Evolutionary conservation across 805 yeast genomes (phyloP).

Genomic region (Wickerhamomyces silvicola): DNA sequence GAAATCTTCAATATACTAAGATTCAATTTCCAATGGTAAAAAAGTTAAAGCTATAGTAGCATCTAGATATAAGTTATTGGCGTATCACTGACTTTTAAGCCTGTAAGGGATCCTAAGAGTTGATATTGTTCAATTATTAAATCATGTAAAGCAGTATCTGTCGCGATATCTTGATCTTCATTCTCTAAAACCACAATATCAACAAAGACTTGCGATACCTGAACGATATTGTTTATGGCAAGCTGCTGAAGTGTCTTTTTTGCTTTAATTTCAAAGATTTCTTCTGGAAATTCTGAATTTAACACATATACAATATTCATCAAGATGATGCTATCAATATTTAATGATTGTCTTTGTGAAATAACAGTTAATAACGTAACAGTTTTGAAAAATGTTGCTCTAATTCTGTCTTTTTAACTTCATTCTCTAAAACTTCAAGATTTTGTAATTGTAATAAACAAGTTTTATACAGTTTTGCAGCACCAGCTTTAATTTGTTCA

Average conservation of each 20-base stretch:
- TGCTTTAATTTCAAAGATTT: background rate
- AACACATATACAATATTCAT: conserved; percentile 13
- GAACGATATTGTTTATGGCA: conserved; percentile 10
- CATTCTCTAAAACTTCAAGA: conserved; percentile 38
- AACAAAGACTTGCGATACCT: conserved; percentile 7
- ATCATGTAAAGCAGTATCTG: conserved; percentile 12
- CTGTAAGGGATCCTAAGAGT: conserved; percentile 22
- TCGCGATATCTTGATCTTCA: conserved; percentile 12
- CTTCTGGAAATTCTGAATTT: conserved; percentile 19
- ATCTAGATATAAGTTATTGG: no score
- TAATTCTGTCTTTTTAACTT: conserved; percentile 26
- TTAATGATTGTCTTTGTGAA: conserved; percentile 1
- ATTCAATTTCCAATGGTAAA: conserved; percentile 29
- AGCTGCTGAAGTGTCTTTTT: conserved; percentile 1
- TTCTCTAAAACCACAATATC: conserved; percentile 11
- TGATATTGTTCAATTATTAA: conserved; percentile 29
- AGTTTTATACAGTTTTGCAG: conserved; percentile 45
- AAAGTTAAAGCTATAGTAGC: conserved; percentile 12
- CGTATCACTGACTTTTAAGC: no score
- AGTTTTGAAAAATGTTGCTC: conserved; percentile 20
- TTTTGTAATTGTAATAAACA: conserved; percentile 47
- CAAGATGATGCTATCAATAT: conserved; percentile 8
- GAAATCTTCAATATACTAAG: conserved; percentile 51
- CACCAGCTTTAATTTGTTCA: conserved; percentile 38
- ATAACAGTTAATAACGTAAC: conserved; percentile 19